Conservation (phyloP, 352 stramenopile species). For the Phytophthora melonis region DNA sequence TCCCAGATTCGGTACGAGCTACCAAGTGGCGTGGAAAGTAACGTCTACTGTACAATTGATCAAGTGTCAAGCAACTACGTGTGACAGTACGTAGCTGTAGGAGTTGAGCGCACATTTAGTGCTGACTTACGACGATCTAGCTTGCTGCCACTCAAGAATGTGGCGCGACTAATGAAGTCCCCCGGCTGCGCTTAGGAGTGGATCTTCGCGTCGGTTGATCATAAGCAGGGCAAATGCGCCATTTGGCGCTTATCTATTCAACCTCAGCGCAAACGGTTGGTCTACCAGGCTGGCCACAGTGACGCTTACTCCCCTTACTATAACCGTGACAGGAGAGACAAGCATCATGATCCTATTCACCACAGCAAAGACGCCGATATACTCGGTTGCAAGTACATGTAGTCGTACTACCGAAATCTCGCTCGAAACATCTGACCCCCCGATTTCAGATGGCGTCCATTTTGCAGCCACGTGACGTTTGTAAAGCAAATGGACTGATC, state of each 20-base stretch:
- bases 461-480: not conserved
- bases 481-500: not conserved
- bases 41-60: too few relatives aligned
- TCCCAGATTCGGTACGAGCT: too few relatives aligned
- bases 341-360: not conserved
- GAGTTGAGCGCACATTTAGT: too few relatives aligned
- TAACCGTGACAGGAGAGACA: too few relatives aligned
- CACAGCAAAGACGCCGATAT: not conserved
- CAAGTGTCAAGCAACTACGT: too few relatives aligned
- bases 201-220: not conserved
- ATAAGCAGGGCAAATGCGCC: not conserved
- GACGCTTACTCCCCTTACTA: too few relatives aligned
- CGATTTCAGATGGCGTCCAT: constrained; percentile 1
- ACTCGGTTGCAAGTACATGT: too few relatives aligned
- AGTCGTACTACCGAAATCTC: not conserved
- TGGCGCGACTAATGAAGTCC: not conserved
- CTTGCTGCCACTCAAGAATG: not conserved
- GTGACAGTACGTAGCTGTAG: too few relatives aligned
- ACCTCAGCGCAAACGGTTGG: too few relatives aligned
- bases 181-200: not conserved
- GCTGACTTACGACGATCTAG: too few relatives aligned
- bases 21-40: too few relatives aligned
- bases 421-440: not conserved
- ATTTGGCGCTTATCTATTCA: not conserved
- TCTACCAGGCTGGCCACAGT: too few relatives aligned